A percentile compares a stretch with the other conserved stretches of the same genome.
These are phyloP conservation scores for Crucihimalaya himalaica DNA, from an alignment of 345 rosid genomes.

Conservation along the genomic window DNA sequence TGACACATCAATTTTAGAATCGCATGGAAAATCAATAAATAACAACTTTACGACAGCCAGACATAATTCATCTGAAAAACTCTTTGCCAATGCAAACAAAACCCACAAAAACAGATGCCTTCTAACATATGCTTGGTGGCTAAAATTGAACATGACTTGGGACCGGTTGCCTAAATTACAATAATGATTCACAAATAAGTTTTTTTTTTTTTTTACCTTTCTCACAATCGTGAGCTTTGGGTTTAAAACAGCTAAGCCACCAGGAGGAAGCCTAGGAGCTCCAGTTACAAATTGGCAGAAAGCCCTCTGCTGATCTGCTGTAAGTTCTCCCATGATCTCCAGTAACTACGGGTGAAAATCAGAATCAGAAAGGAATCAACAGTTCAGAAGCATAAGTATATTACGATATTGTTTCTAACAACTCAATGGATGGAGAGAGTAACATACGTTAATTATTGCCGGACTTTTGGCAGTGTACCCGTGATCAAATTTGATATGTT, in stretches of 20 bases:
- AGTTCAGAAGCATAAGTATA: background rate
- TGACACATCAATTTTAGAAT: background rate
- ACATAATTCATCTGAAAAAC: background rate
- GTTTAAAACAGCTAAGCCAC: slow-evolving; percentile 92
- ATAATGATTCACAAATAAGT: background rate
- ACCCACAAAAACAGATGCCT: slow-evolving; percentile 3
- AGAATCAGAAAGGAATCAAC: slow-evolving; percentile 16
- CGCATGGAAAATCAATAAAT: background rate
- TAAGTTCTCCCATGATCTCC: slow-evolving; percentile 96
- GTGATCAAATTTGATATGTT: slow-evolving; percentile 96
- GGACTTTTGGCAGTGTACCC: slow-evolving; percentile 98
- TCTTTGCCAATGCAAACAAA: background rate
- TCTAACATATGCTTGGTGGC: background rate
- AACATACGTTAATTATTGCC: slow-evolving; percentile 71
- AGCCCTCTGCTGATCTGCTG: slow-evolving; percentile 95
- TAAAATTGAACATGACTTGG: background rate
- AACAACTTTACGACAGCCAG: background rate
- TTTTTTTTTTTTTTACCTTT: slow-evolving; percentile 63
- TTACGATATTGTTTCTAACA: background rate
- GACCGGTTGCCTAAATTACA: background rate
- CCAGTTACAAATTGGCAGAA: slow-evolving; percentile 99
- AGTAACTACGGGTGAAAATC: slow-evolving; percentile 56
- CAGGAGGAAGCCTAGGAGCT: slow-evolving; percentile 99
- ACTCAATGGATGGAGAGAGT: slow-evolving; percentile 3
- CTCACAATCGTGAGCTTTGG: slow-evolving; percentile 97